Conservation (phyloP, 768 basidiomycete species). For the Pholiota microspora region DNA sequence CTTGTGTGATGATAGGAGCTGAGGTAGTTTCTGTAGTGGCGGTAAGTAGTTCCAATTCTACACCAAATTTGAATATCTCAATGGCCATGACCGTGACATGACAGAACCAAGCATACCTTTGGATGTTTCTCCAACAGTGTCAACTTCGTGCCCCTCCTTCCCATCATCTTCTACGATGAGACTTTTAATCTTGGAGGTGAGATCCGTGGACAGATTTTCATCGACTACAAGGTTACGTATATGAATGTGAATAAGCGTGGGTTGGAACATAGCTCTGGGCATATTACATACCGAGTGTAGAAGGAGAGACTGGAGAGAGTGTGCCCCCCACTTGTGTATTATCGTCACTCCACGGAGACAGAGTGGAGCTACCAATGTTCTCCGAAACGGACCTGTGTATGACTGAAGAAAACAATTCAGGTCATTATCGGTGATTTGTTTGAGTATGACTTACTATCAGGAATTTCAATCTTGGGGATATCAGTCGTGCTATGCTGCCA, state of each 20-base stretch:
- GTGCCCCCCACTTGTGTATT: background rate
- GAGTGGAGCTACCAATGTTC: background rate
- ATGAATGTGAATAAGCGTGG: background rate
- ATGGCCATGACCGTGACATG: background rate
- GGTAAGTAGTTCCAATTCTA: background rate
- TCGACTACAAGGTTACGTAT: slow-evolving; percentile 3
- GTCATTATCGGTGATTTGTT: background rate
- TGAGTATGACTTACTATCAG: slow-evolving; percentile 6
- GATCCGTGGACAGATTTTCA: background rate
- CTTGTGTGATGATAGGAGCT: background rate
- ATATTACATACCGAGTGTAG: background rate
- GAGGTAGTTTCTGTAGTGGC: background rate
- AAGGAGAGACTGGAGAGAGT: slow-evolving; percentile 2
- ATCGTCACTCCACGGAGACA: slow-evolving; percentile 5
- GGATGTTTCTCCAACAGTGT: background rate
- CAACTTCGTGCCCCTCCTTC: background rate
- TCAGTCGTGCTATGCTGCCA: background rate
- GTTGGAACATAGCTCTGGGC: background rate
- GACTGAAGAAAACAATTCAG: background rate
- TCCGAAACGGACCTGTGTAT: slow-evolving; percentile 7
- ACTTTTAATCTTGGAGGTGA: slow-evolving; percentile 1
- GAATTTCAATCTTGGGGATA: slow-evolving; percentile 5
- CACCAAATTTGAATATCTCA: no score
- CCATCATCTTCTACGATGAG: background rate
- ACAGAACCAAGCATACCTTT: background rate